Conservation (phyloP, 495 filamentous ascomycete species). For the Filosporella fistucella region DNA sequence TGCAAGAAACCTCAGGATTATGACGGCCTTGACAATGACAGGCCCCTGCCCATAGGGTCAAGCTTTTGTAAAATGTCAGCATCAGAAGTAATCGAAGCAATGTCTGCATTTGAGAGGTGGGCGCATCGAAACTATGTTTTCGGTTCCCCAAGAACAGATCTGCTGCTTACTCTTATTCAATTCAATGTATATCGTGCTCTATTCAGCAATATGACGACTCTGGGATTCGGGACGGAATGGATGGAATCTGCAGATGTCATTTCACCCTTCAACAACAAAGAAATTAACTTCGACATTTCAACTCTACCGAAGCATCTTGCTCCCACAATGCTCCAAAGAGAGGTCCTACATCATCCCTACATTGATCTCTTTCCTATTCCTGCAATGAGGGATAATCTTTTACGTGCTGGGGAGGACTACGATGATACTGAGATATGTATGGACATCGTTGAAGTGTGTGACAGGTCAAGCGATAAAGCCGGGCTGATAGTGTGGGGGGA, state of each 20-base stretch:
- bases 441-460: slow-evolving; percentile 25
- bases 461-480: slow-evolving; percentile 13
- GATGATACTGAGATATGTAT: slow-evolving; percentile 26
- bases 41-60: no score
- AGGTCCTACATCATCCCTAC: slow-evolving; percentile 38
- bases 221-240: slow-evolving; percentile 18
- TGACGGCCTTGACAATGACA: no score
- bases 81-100: no score
- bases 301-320: neutral
- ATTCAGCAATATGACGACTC: slow-evolving; percentile 19
- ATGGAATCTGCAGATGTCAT: slow-evolving; percentile 25
- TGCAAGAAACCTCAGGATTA: no score
- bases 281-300: neutral
- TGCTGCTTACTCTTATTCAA: slow-evolving; percentile 26
- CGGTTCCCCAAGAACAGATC: slow-evolving; percentile 24
- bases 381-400: slow-evolving; percentile 39
- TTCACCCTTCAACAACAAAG: slow-evolving; percentile 23
- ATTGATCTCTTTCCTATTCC: slow-evolving; percentile 45
- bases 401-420: slow-evolving; percentile 9
- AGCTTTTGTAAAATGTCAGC: no score
- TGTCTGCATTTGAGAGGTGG: no score
- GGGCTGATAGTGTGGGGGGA: slow-evolving; percentile 41
- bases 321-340: slow-evolving; percentile 27
- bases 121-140: no score
- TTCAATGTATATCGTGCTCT: slow-evolving; percentile 28